Evolutionary conservation across 257 asterid genomes (phyloP).

Genomic region (Schizonepeta tenuifolia): DNA sequence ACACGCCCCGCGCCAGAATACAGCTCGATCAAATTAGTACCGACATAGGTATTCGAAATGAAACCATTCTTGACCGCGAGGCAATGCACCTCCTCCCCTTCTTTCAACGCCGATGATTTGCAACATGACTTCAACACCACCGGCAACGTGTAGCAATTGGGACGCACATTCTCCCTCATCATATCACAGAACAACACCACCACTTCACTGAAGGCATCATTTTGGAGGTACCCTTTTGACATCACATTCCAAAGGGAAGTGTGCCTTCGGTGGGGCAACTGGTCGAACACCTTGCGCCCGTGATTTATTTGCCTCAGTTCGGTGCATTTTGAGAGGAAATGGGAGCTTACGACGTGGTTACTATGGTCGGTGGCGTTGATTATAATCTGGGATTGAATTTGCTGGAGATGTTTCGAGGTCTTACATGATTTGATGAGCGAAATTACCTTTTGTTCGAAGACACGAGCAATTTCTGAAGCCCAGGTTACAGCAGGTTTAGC

Average conservation of each 20-base stretch:
- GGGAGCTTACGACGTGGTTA: constrained; percentile 53
- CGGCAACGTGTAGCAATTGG: constrained; percentile 69
- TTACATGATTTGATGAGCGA: constrained; percentile 67
- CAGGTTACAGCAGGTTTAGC: constrained; percentile 25
- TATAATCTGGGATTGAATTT: constrained; percentile 69
- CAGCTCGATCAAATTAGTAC: constrained; percentile 59
- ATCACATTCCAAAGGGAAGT: constrained; percentile 72
- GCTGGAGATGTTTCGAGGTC: constrained; percentile 50
- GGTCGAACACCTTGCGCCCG: constrained; percentile 68
- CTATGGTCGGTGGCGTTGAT: background rate
- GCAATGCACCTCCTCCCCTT: constrained; percentile 74
- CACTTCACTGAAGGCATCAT: constrained; percentile 46
- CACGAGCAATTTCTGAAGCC: constrained; percentile 24
- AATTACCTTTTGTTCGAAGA: constrained; percentile 43
- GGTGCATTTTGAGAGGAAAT: constrained; percentile 56
- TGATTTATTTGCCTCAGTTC: constrained; percentile 36
- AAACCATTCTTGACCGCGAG: constrained; percentile 49
- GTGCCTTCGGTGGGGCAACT: constrained; percentile 49
- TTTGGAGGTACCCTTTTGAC: constrained; percentile 74
- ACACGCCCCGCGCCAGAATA: constrained; percentile 42
- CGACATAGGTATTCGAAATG: constrained; percentile 55
- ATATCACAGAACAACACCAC: constrained; percentile 52
- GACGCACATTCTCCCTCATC: constrained; percentile 66
- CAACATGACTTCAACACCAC: constrained; percentile 74
- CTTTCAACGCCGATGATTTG: constrained; percentile 51